Evolutionary conservation across 768 basidiomycete species (phyloP), one percentile per base, ranked within the genome.

Genomic region (Paxillus ammoniavirescens): DNA sequence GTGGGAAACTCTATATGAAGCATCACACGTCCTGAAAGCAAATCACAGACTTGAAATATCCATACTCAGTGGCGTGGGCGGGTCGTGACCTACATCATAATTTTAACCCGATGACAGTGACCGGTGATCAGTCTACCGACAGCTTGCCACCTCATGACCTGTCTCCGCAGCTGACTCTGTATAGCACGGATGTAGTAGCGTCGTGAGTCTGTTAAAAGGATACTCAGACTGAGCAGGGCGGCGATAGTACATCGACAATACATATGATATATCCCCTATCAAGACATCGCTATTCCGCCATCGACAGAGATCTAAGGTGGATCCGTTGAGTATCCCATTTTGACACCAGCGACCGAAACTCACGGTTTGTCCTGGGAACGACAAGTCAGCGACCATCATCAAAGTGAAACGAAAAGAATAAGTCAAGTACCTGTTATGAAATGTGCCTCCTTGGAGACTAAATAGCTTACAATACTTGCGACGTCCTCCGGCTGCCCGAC

Each of bases 401-500:
- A 15, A 15, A 40, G 13, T 36, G 5, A 35, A 23, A 12, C 7
- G 26, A 26, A 26, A 40, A 41, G 5, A 10, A 35, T 40, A 8
- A 14, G 60, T 55, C 35, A 12, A 35, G 9, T 53, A 58, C 73
- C 74, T 0, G 72, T 75, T 9, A 75, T 63, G 50, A 69, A 71
- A 23, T 63, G 61, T 6, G 72, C 65, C 37, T 64, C 68, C 9
- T 67, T 61, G 4, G 72, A 71, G 2, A 64, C 65, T 2, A 73
- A 55, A 49, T 65, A 73, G 1, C 71, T 70, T 8, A 73, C 70
- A 9, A 67, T 6, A 26, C 57, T 61, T n/a, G 72, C 68, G 15
- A 71, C 49, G 44, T 69, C 68, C 31, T 72, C 65, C 5, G 71
- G 67, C 21, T 67, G 53, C 30, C 64, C 67, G 33, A 55, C 53